phyloP scores from a whole-genome alignment of 2,329 filamentous ascomycete species.

The Dactylellina drechsleri region DNA sequence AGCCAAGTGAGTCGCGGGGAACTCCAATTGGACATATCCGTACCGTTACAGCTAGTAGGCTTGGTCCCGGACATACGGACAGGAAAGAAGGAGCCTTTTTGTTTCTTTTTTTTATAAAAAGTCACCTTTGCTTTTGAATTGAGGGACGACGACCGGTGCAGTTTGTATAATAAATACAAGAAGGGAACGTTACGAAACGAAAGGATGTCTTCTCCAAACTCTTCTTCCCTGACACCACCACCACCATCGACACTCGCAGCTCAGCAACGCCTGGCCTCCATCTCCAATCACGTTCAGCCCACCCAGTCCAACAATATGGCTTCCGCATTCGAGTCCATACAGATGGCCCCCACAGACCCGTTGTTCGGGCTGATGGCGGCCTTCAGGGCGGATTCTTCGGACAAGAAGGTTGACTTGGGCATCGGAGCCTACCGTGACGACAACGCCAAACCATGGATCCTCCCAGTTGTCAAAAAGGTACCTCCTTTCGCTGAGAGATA shows the following conservation, averaged over 20 bases:
- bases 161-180: too few species aligned
- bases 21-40: background rate
- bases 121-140: slow-evolving; percentile 7
- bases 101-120: background rate
- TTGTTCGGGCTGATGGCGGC: slow-evolving; percentile 98
- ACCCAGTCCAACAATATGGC: slow-evolving; percentile 30
- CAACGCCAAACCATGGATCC: slow-evolving; percentile 96
- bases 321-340: slow-evolving; percentile 70
- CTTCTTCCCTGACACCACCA: background rate
- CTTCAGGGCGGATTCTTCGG: slow-evolving; percentile 94
- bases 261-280: slow-evolving; percentile 41
- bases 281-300: slow-evolving; percentile 40
- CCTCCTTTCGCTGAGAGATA: background rate
- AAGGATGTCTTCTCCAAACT: slow-evolving; percentile 27
- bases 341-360: slow-evolving; percentile 91
- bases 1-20: slow-evolving; percentile 5
- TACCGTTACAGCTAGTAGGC: background rate
- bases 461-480: slow-evolving; percentile 77
- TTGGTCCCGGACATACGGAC: slow-evolving; percentile 34
- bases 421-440: slow-evolving; percentile 99
- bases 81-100: slow-evolving; percentile 6
- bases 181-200: slow-evolving; percentile 12
- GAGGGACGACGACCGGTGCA: background rate
- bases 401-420: slow-evolving; percentile 97
- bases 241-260: slow-evolving; percentile 20